A percentile compares a stretch with the other conserved stretches of the same genome.
Conservation (phyloP, 495 filamentous ascomycete genomes). For the Penicillium bialowiezense region DNA sequence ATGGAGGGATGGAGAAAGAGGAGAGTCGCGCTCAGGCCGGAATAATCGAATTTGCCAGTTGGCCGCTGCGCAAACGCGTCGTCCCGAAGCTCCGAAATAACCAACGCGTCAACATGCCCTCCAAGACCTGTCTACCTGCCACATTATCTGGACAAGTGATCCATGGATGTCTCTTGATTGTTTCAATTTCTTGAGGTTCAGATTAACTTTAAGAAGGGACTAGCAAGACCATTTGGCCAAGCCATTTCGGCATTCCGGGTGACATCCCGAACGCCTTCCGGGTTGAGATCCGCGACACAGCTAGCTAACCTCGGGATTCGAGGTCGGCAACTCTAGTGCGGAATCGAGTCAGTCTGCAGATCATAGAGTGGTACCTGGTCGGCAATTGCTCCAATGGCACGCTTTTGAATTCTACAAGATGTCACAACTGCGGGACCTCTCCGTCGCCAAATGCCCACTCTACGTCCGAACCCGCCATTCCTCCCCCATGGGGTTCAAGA, state of each 20-base stretch:
- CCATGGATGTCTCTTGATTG: no score
- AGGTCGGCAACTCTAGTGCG: neutral
- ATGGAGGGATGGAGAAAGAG: no score
- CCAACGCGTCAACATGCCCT: no score
- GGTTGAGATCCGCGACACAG: slow-evolving; percentile 8
- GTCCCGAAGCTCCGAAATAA: no score
- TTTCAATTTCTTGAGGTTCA: no score
- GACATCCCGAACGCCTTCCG: slow-evolving; percentile 8
- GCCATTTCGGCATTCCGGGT: slow-evolving; percentile 1
- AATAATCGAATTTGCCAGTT: no score
- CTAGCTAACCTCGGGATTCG: slow-evolving; percentile 11
- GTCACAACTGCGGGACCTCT: neutral
- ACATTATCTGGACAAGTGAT: no score
- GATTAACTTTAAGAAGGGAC: no score
- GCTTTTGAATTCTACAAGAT: neutral
- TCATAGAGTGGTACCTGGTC: neutral
- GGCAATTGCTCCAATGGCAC: neutral
- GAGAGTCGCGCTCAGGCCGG: no score
- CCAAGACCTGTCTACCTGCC: no score
- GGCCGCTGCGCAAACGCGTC: no score
- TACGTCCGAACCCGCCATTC: neutral
- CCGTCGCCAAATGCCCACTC: slow-evolving; percentile 6
- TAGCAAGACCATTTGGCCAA: no score
- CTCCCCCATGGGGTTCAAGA: slow-evolving; percentile 12
- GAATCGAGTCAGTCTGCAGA: neutral